A percentile compares a stretch with the other conserved stretches of the same genome.
phyloP scores from a whole-genome alignment of 495 filamentous ascomycete genomes.

The Aspergillus mulundensis region DNA sequence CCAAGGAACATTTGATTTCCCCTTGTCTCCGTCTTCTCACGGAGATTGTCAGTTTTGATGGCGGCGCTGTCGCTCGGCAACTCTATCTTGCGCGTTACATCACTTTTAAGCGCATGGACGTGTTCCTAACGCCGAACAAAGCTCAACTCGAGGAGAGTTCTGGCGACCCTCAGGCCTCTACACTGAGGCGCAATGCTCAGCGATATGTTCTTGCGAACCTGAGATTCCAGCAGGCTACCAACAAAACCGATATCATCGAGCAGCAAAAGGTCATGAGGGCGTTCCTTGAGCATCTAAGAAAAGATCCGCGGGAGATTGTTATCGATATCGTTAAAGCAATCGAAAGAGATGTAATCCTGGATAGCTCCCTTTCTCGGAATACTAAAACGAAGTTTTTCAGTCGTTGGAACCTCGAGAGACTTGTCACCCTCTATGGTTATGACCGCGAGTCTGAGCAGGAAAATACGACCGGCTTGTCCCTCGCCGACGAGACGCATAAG shows the following conservation, averaged over 20 bases:
- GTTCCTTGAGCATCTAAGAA: slow-evolving; percentile 63
- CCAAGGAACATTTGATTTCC: slow-evolving; percentile 80
- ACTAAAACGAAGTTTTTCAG: slow-evolving; percentile 71
- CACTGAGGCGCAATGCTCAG: slow-evolving; percentile 71
- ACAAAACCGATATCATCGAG: slow-evolving; percentile 71
- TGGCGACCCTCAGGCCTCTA: slow-evolving; percentile 57
- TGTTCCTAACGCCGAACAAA: slow-evolving; percentile 45
- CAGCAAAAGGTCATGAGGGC: slow-evolving; percentile 66
- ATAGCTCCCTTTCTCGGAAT: slow-evolving; percentile 61
- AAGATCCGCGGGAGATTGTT: slow-evolving; percentile 68
- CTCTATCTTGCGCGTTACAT: slow-evolving; percentile 66
- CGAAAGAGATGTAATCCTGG: slow-evolving; percentile 62
- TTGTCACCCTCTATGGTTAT: slow-evolving; percentile 71
- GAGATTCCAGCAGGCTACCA: slow-evolving; percentile 61
- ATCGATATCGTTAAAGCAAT: slow-evolving; percentile 62
- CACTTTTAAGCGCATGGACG: slow-evolving; percentile 67
- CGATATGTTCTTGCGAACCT: slow-evolving; percentile 71
- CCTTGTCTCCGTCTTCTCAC: slow-evolving; percentile 75
- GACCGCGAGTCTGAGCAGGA: slow-evolving; percentile 37
- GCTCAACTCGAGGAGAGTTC: slow-evolving; percentile 45
- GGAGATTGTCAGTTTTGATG: slow-evolving; percentile 76
- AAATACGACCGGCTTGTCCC: slow-evolving; percentile 31
- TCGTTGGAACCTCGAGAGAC: slow-evolving; percentile 61
- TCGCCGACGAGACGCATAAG: slow-evolving; percentile 62
- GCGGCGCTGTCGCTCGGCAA: slow-evolving; percentile 65